Evolutionary conservation across 2,329 filamentous ascomycete species (phyloP), one percentile per base, ranked within the genome.

Genomic region (Graphilbum ipis-grandicollis): DNA sequence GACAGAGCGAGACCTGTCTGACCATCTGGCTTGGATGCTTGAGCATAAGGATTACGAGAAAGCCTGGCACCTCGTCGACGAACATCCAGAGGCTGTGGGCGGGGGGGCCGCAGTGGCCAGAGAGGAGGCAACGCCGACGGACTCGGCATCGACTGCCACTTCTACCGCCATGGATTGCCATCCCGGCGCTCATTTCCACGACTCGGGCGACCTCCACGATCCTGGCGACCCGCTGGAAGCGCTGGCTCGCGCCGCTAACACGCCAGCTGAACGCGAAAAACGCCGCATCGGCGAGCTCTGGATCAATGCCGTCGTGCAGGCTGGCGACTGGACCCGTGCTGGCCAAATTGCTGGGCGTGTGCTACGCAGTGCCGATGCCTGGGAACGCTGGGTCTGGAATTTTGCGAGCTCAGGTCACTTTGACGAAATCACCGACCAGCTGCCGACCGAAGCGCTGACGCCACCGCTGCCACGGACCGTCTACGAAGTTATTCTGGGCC

Each of bases 381-480:
- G 90, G 90, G 86, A 96, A 57, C 83, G 92, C 48, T 96, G 88
- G 85, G 79, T 92, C 5, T 92, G 81, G 73, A 78, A 73, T 0
- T 98, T 98, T 57, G 83, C 85, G 8, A 79, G 84, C 30, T 79
- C 81, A 3, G 71, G 82, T 44, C 84, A 76, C 50, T 84, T 93
- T 47, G 83, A 94, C 52, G 86, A 93, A 47, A 93, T 98, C 42
- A 79, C 81, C 5, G 69, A 79, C 26, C 76, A 79, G 48, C 81
- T 98, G 22, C 90, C 90, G 0, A 75, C 71, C 1, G 69, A 76
- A 37, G 72, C 75, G n/a, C 66, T 92, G 52, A 71, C 71, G 21
- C 86, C 86, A 13, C 78, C 83, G 0, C 66, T 98, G 12, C 76
- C 84, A 0, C 75, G 77, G 1, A 70, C 79, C 10, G 75, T 93